phyloP scores from a whole-genome alignment of 176 grass and related monocot species.

The Thinopyrum elongatum region DNA sequence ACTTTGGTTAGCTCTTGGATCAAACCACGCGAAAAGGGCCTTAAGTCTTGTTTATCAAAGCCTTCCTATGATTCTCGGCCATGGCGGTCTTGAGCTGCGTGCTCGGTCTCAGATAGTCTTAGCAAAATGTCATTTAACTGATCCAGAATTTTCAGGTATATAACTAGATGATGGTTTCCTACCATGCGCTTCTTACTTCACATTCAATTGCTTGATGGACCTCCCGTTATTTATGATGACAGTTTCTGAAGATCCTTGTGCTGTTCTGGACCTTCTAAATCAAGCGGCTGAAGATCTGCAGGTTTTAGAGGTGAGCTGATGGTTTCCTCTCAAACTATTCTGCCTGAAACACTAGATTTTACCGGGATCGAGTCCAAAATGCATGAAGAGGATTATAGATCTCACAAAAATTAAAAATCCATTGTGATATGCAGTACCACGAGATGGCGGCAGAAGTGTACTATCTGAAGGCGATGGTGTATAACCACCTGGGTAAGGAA shows the following conservation, averaged over 20 bases:
- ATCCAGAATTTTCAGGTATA: constrained; percentile 65
- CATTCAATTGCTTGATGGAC: not conserved
- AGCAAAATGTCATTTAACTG: constrained; percentile 72
- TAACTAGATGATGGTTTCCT: not conserved
- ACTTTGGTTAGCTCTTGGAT: constrained; percentile 79
- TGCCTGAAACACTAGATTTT: not conserved
- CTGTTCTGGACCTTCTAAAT: constrained; percentile 76
- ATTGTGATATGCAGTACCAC: constrained; percentile 53
- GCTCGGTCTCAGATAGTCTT: constrained; percentile 70
- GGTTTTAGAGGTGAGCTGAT: constrained; percentile 77
- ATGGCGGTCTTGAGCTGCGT: constrained; percentile 82
- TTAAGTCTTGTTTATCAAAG: constrained; percentile 61
- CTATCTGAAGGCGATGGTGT: constrained; percentile 78
- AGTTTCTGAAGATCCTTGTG: constrained; percentile 62
- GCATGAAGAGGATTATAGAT: not conserved
- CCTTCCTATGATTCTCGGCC: constrained; percentile 85
- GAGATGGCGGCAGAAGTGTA: constrained; percentile 86
- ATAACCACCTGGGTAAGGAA: constrained; percentile 53
- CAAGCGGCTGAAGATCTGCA: constrained; percentile 81
- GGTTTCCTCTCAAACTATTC: not conserved
- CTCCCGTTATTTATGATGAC: constrained; percentile 10
- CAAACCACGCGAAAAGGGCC: constrained; percentile 71
- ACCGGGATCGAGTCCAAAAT: not conserved
- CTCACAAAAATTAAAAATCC: not conserved
- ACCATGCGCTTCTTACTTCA: not conserved